These are phyloP conservation scores for Solanum pennellii DNA, from an alignment of 257 asterid genomes.

Conservation along the genomic window DNA sequence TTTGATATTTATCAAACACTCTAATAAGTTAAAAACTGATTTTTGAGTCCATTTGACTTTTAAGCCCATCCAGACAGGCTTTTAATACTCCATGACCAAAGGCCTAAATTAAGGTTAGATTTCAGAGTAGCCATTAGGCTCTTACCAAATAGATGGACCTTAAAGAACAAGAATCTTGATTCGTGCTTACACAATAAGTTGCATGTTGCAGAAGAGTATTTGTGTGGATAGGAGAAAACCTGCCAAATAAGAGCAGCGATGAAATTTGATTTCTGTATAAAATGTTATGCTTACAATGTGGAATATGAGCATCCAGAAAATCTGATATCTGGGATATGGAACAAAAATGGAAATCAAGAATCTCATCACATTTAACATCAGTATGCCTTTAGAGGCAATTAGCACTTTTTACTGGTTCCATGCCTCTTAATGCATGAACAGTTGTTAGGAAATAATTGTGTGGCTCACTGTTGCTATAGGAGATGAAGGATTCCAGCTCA, in stretches of 20 bases:
- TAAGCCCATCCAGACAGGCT: too few relatives aligned
- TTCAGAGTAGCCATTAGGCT: not conserved
- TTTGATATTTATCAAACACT: too few relatives aligned
- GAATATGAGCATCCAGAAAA: not conserved
- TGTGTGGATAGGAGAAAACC: not conserved
- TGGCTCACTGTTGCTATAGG: not conserved
- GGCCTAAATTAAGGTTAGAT: not conserved
- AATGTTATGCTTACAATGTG: not conserved
- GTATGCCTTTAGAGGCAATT: not conserved
- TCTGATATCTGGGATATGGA: not conserved
- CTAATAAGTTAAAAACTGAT: too few relatives aligned
- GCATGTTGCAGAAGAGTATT: not conserved
- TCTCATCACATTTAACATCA: not conserved
- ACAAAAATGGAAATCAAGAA: not conserved
- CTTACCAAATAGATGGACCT: not conserved
- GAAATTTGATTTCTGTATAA: not conserved
- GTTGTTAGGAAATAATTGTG: not conserved
- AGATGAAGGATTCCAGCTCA: not conserved
- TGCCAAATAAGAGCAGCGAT: not conserved
- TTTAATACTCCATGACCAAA: too few relatives aligned
- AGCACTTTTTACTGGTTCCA: not conserved
- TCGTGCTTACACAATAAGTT: not conserved
- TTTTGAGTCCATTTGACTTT: too few relatives aligned
- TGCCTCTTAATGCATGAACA: not conserved
- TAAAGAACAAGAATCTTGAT: not conserved